phyloP scores from a whole-genome alignment of 768 basidiomycete species.

The Agrocybe praecox region DNA sequence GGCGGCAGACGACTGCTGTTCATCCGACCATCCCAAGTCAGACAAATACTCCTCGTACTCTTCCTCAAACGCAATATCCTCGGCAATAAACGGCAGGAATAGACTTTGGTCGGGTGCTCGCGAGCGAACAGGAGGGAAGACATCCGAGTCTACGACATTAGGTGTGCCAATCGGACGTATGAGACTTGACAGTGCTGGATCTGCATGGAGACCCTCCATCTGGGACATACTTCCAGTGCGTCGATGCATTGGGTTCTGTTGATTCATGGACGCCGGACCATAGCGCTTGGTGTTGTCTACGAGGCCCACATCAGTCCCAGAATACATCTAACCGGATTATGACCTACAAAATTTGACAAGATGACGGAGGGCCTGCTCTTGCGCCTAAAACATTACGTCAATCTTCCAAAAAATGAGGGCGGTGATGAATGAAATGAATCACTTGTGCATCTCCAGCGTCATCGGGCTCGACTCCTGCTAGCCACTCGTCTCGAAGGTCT shows the following conservation, averaged over 20 bases:
- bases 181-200: conserved; percentile 73
- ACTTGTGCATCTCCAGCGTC: conserved; percentile 92
- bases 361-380: conserved; percentile 92
- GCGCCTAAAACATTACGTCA: conserved; percentile 55
- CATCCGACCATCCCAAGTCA: conserved; percentile 79
- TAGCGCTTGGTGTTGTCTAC: conserved; percentile 92
- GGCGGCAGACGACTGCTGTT: conserved; percentile 27
- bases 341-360: conserved; percentile 91
- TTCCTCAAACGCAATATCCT: conserved; percentile 93
- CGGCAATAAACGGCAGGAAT: conserved; percentile 89
- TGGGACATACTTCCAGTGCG: conserved; percentile 85
- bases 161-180: conserved; percentile 78
- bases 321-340: not conserved
- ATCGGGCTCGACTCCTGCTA: conserved; percentile 91
- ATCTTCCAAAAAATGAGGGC: not conserved
- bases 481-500: conserved; percentile 96
- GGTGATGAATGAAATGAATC: conserved; percentile 12
- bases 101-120: conserved; percentile 82
- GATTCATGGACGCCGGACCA: conserved; percentile 56
- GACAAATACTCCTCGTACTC: conserved; percentile 96
- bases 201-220: conserved; percentile 74
- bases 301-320: conserved; percentile 7
- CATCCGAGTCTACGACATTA: conserved; percentile 81
- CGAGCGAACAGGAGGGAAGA: conserved; percentile 92
- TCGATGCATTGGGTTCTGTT: conserved; percentile 62